These are phyloP conservation scores for Euphorbia schlechtendalii DNA, from an alignment of 441 rosid species.

Conservation along the genomic window DNA sequence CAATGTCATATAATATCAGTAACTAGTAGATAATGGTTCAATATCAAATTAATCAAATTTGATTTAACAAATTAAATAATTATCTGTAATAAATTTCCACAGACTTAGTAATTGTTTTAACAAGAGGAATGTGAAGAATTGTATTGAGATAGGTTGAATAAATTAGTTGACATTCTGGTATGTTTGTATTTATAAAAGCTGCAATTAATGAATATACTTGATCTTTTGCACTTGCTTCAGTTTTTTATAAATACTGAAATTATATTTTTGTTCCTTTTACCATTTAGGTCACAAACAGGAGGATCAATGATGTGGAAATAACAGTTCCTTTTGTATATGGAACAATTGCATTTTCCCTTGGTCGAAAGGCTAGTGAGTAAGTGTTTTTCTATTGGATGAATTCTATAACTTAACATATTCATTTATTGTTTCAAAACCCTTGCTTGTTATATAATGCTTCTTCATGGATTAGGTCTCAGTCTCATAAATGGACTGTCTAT, in stretches of 20 bases:
- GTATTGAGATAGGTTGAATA: too few species aligned
- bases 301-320: slow-evolving; percentile 54
- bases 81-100: too few species aligned
- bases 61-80: too few species aligned
- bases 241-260: background rate
- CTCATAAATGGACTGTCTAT: slow-evolving; percentile 80
- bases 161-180: too few species aligned
- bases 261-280: background rate
- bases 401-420: background rate
- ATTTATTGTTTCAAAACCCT: background rate
- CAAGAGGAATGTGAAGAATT: too few species aligned
- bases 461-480: slow-evolving; percentile 41
- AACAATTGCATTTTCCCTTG: slow-evolving; percentile 66
- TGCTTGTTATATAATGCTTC: background rate
- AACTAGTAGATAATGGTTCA: too few species aligned
- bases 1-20: too few species aligned
- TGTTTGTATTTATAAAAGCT: too few species aligned
- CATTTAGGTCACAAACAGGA: slow-evolving; percentile 34
- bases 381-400: slow-evolving; percentile 15
- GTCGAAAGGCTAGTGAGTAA: slow-evolving; percentile 70
- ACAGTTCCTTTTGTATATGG: slow-evolving; percentile 65
- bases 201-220: too few species aligned
- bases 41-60: too few species aligned
- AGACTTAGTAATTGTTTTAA: too few species aligned
- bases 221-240: too few species aligned